These are phyloP conservation scores for Coniella vitis DNA, from an alignment of 2,329 filamentous ascomycete species.

Conservation along the genomic window DNA sequence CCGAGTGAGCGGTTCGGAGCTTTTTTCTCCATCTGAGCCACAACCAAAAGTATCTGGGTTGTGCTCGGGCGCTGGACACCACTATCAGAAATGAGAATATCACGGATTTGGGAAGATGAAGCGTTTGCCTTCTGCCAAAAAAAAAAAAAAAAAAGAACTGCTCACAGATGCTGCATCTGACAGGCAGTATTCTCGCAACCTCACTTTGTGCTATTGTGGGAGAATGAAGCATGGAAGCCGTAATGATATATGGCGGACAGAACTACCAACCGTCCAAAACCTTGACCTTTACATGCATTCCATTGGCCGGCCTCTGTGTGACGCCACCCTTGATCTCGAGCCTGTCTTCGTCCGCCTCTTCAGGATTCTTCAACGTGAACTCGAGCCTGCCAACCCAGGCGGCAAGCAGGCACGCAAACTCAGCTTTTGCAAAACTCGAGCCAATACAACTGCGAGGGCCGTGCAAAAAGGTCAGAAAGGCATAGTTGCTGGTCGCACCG, in stretches of 20 bases:
- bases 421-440: slow-evolving; percentile 69
- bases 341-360: slow-evolving; percentile 59
- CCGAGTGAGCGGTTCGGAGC: background rate
- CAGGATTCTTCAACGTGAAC: slow-evolving; percentile 48
- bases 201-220: no score
- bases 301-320: slow-evolving; percentile 66
- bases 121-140: no score
- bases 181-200: no score
- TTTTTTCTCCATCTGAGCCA: background rate
- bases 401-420: slow-evolving; percentile 79
- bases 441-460: slow-evolving; percentile 85
- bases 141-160: no score
- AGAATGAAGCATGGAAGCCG: no score
- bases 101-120: no score
- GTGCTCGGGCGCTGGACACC: background rate
- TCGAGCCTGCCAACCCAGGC: slow-evolving; percentile 70
- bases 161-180: no score
- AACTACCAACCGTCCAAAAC: slow-evolving; percentile 59
- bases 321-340: slow-evolving; percentile 62
- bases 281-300: slow-evolving; percentile 62
- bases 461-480: slow-evolving; percentile 76
- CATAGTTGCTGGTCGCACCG: slow-evolving; percentile 69
- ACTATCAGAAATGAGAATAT: no score
- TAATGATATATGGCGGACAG: no score
- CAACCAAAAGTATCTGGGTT: background rate